phyloP scores from a whole-genome alignment of 441 rosid genomes.

The Pelargonium exstipulatum region DNA sequence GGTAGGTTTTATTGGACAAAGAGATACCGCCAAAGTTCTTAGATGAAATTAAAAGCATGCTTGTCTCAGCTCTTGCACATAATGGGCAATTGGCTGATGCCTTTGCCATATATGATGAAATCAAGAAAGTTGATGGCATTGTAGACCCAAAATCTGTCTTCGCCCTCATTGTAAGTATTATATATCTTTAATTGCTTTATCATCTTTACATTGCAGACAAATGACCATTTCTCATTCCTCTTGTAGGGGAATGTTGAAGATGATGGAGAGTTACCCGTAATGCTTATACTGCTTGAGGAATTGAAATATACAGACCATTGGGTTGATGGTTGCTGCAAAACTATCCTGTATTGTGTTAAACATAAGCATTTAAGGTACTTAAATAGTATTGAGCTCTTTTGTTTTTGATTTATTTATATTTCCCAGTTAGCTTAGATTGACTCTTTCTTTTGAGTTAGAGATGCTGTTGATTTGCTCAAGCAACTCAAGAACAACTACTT shows the following conservation, averaged over 20 bases:
- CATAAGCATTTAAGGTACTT: conserved; percentile 52
- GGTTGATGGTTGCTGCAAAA: conserved; percentile 59
- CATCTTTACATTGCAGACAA: conserved; percentile 11
- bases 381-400: conserved; percentile 9
- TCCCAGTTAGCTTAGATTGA: conserved; percentile 14
- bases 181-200: conserved; percentile 9
- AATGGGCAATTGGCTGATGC: conserved; percentile 67
- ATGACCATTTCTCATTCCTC: conserved; percentile 15
- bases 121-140: conserved; percentile 41
- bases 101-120: conserved; percentile 49
- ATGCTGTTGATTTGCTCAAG: conserved; percentile 52
- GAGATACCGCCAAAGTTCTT: conserved; percentile 34
- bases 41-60: conserved; percentile 63
- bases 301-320: conserved; percentile 42
- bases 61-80: conserved; percentile 67
- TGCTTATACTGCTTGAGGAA: conserved; percentile 51
- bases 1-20: conserved; percentile 53
- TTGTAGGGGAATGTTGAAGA: conserved; percentile 48
- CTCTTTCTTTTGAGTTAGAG: conserved; percentile 38
- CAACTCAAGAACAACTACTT: conserved; percentile 35
- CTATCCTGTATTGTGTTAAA: conserved; percentile 43
- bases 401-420: conserved; percentile 10
- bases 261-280: conserved; percentile 39
- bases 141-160: conserved; percentile 59
- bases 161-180: conserved; percentile 63